Evolutionary conservation across 2,329 filamentous ascomycete species (phyloP).

Genomic region (Ophiostoma tasmaniense): DNA sequence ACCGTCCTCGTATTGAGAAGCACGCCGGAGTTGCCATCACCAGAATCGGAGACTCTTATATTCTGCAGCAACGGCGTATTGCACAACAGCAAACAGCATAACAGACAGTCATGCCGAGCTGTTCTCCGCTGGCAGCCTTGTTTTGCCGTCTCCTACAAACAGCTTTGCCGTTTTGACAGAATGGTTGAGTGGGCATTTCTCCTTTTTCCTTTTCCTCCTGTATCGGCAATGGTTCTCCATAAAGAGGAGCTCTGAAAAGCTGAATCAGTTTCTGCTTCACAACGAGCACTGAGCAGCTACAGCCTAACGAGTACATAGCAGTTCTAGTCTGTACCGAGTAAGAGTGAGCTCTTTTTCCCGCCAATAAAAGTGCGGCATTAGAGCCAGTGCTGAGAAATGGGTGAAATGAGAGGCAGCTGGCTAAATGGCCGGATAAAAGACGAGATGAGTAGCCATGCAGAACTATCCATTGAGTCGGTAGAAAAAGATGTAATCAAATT

Average conservation of each 20-base stretch:
- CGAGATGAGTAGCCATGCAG: background rate
- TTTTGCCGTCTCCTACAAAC: background rate
- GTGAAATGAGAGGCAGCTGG: constrained; percentile 2
- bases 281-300: no score
- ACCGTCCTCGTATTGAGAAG: no score
- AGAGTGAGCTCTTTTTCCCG: constrained; percentile 3
- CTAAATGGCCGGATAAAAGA: constrained; percentile 5
- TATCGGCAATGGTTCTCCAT: background rate
- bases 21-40: no score
- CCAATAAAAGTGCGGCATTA: constrained; percentile 9
- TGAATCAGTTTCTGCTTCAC: background rate
- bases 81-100: background rate
- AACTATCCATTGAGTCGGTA: no score
- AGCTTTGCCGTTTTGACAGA: background rate
- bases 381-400: constrained; percentile 10
- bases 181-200: background rate
- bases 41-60: no score
- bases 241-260: background rate
- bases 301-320: no score
- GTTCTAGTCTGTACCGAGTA: no score
- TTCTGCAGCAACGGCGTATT: no score
- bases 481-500: background rate
- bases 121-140: constrained; percentile 1
- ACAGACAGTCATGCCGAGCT: background rate
- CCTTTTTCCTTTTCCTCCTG: background rate